Conservation (phyloP, 495 filamentous ascomycete genomes). For the Penicillium diatomitis region DNA sequence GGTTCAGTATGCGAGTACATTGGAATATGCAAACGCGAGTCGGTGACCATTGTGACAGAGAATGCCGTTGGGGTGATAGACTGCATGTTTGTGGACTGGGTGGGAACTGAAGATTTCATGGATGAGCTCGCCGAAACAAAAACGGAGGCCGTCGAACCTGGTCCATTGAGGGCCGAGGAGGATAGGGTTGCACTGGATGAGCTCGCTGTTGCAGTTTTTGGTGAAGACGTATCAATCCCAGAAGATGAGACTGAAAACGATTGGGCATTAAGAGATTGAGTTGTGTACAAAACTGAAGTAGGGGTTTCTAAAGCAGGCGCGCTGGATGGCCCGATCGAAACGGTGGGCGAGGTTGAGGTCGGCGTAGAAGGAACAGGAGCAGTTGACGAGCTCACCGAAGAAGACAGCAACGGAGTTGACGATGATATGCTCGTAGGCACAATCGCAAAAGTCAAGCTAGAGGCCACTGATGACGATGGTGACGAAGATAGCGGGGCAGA, state of each 20-base stretch:
- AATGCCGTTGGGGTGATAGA: neutral
- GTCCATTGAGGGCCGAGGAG: neutral
- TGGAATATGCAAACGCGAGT: neutral
- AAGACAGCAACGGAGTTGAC: neutral
- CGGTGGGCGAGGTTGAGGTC: neutral
- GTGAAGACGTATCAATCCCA: too few relatives aligned
- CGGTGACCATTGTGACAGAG: neutral
- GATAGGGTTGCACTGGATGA: neutral
- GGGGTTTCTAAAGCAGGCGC: neutral
- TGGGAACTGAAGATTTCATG: neutral
- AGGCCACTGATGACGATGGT: too few relatives aligned
- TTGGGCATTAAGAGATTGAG: too few relatives aligned
- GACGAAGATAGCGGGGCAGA: too few relatives aligned
- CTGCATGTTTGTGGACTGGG: neutral
- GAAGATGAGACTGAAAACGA: too few relatives aligned
- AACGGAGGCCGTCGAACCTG: neutral
- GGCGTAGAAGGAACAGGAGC: too few relatives aligned
- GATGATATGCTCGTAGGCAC: neutral
- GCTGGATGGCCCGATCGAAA: neutral
- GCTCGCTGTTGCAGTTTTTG: too few relatives aligned
- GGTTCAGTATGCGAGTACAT: neutral
- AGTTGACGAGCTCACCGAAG: neutral
- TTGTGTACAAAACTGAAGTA: too few relatives aligned
- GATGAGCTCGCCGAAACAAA: neutral
- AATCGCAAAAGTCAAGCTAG: too few relatives aligned